Evolutionary conservation across 2,329 filamentous ascomycete species (phyloP).

Genomic region (Pseudodiploospora longispora): DNA sequence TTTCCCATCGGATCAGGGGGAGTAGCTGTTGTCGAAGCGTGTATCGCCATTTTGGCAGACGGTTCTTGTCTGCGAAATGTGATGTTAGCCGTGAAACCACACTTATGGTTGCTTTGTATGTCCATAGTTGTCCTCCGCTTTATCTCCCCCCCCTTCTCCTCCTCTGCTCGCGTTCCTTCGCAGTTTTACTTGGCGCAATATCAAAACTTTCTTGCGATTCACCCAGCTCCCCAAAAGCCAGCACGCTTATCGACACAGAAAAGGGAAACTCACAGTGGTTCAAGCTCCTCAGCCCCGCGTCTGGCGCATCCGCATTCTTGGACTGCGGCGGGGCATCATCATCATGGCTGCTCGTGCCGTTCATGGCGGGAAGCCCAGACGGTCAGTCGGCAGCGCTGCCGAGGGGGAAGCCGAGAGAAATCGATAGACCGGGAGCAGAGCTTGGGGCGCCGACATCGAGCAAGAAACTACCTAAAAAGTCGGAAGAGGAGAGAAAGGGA

Average conservation of each 20-base stretch:
- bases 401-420: constrained; percentile 1
- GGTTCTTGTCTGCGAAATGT: constrained; percentile 60
- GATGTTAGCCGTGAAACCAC: not conserved
- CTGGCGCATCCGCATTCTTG: constrained; percentile 25
- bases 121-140: not conserved
- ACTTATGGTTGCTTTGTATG: too few species aligned
- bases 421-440: constrained; percentile 8
- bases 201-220: too few species aligned
- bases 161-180: not conserved
- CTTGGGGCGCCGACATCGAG: constrained; percentile 11
- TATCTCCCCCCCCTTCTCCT: not conserved
- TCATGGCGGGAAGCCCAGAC: constrained; percentile 20
- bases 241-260: not conserved
- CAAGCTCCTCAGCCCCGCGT: constrained; percentile 73
- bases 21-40: constrained; percentile 70
- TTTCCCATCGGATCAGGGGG: constrained; percentile 88
- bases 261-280: constrained; percentile 58
- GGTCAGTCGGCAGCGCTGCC: constrained; percentile 5
- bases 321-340: constrained; percentile 21
- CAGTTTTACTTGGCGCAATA: not conserved
- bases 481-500: not conserved
- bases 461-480: not conserved
- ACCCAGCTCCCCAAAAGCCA: not conserved
- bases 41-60: constrained; percentile 85
- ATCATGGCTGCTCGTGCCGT: constrained; percentile 18